Conservation (phyloP, 2,329 filamentous ascomycete genomes). For the Cadophora gregata region DNA sequence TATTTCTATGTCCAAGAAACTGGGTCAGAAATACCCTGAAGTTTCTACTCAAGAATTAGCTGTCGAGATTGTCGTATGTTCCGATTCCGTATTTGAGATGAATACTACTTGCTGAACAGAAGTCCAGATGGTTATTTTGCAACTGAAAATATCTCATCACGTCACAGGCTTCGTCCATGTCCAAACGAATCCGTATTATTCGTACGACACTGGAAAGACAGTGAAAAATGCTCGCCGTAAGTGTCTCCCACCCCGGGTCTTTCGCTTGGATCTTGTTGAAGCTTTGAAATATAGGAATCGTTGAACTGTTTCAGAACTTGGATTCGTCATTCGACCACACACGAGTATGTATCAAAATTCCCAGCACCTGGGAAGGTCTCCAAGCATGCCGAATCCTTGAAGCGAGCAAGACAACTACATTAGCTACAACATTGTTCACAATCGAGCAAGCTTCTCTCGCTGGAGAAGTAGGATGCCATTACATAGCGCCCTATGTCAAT, state of each 20-base stretch:
- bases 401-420: constrained; percentile 58
- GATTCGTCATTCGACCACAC: constrained; percentile 51
- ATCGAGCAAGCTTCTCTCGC: constrained; percentile 65
- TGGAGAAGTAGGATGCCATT: constrained; percentile 61
- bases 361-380: constrained; percentile 67
- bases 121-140: constrained; percentile 59
- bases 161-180: constrained; percentile 60
- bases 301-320: constrained; percentile 53
- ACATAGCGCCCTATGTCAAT: constrained; percentile 71
- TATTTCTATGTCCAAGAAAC: constrained; percentile 44
- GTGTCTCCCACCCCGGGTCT: not conserved
- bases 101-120: not conserved
- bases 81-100: not conserved
- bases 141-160: constrained; percentile 55
- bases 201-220: constrained; percentile 56
- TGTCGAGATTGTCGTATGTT: constrained; percentile 59
- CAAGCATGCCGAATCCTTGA: constrained; percentile 63
- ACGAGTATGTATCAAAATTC: constrained; percentile 67
- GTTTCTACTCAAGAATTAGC: constrained; percentile 55
- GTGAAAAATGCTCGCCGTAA: constrained; percentile 57
- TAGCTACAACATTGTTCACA: constrained; percentile 68
- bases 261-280: not conserved
- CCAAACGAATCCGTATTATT: constrained; percentile 64
- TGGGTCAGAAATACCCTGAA: constrained; percentile 44
- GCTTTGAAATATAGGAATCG: constrained; percentile 51